Evolutionary conservation across 768 basidiomycete genomes (phyloP), one percentile per base, ranked within the genome.

Genomic region (Tulasnella sp.): DNA sequence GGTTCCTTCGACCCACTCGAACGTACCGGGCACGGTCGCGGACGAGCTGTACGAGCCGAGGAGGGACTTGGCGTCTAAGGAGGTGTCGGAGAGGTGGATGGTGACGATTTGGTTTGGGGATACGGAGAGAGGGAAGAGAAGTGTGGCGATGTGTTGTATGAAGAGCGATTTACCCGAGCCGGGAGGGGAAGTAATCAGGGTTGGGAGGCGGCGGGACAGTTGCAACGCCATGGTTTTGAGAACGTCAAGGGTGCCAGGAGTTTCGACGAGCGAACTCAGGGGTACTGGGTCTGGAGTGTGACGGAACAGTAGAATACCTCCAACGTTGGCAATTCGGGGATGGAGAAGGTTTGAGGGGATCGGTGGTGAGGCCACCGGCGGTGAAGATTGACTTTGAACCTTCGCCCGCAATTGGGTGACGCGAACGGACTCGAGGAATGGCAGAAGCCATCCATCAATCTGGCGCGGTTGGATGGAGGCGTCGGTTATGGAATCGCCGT

Each of bases 1-100:
- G 47, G 19, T n/a, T 11, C 97, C 97, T 74, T 98, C 95, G 80
- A 90, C 92, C 92, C 95, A 99, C 76, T 95, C 92, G 76, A 99
- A 99, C 2, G 87, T 88, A 5, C 96, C 96, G 0, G 94, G 89
- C 34, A 86, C 86, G 1, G 85, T 87, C 0, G 90, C 84, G 0
- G 95, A 97, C 1, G 96, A 96, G 2, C 94, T 83, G 74, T 98
- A 96, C 2, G 94, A 94, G 5, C 97, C 95, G 52, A 99, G 85
- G 6, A 99, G 84, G 14, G 22, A 59, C 52, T 59, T 59, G 52
- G 52, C 52, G 42, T 67, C 67, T 62, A 99, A 84, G 1, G 96
- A 96, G 0, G 95, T 96, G 76, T 98, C 97, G 6, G 94, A 93
- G 32, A 98, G 87, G 76, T 96, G 91, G 73, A 99, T 89, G 0